Evolutionary conservation across 2,329 filamentous ascomycete genomes (phyloP), one percentile per base, ranked within the genome.

Genomic region (Fusarium paranaense): DNA sequence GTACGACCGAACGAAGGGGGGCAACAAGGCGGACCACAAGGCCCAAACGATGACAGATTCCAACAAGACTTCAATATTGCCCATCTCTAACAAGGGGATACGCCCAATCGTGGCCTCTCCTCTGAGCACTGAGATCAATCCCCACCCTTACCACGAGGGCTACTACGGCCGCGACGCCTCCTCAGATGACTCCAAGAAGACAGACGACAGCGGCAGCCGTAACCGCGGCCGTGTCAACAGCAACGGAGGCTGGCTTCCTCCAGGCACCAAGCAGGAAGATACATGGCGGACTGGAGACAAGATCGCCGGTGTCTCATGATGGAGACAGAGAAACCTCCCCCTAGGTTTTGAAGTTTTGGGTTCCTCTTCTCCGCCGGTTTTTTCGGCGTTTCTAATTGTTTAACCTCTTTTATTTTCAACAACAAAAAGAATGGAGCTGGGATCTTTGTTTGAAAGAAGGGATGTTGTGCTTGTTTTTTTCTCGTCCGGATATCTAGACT

Each of bases 1-100:
- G 45, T 99, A 99, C 83, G 97, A 99, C 83, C 92, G 97, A 69
- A 97, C 95, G 20, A 95, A 91, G 79, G 93, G 97, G 80, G 93
- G 93, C 76, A 95, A 94, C 79, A 95, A 95, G 81, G 95, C 94
- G 37, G 95, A 98, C 80, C 92, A 93, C 76, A 92, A 92, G 74
- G 95, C 94, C 5, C 91, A 93, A 75, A 89, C 91, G 77, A 90
- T 94, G 79, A 84, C 81, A 11, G 79, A 84, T 56, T 74, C 74
- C 10, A 75, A 77, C 16, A 77, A 74, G 14, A 72, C 79, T 11
- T 86, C 91, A 2, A 82, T 97, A 18, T 85, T 97, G 32, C 95
- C 95, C 1, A 84, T 95, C 33, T 87, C 85, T 74, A 85, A 86
- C 78, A 86, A 85, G 38, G 72, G 73, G 25, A 47, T 72, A 16